Base-by-base conservation (phyloP, 208 protist genomes). In the Crithidia bombi region DNA sequence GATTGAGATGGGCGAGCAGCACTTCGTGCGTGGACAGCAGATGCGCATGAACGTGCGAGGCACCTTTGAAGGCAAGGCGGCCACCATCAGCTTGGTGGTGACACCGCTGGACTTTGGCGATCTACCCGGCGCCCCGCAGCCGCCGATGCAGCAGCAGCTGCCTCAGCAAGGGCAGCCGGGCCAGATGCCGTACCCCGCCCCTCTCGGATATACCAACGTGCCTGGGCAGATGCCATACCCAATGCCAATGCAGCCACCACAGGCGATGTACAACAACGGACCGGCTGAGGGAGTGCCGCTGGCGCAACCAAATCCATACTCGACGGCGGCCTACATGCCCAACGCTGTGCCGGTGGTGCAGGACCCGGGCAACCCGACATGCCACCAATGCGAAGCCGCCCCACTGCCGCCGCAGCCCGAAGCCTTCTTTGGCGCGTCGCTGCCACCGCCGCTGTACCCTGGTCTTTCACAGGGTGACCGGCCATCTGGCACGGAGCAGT, bases 101-200 rank as follows among this genome's bases (percentile, higher is more conserved):
- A 70, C 64, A 0, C 68, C 81, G 23, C 43, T 83, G 17, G 73
- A 86, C 81, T 86, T 86, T 44, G 73, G 73, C 46, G 62, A 74
- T 43, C 19, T 9, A 19, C 44, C 19, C 46, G 25, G 28, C 41
- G 21, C 15, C 1, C 17, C 47, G 17, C 47, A 44, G 32, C 74
- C 28, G 21, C 23, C 25, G 41, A 47, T 58, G 38, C 61, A 47
- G 59, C 44, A 52, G 44, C 52, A 51, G 56, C 38, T 52, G 19
- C 6, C 19, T 12, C 47, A 33, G n/a, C 64, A 33, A n/a, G 38
- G 38, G 30, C 51, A 64, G 43, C 62, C n/a, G 15, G 41, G 33
- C 11, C 63, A 68, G 50, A 38, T 47, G 63, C 63, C 30, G 47
- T 58, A 56, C 28, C 36, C 46, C 4, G 7, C 25, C 3, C 50